Evolutionary conservation across 345 rosid species (phyloP).

Genomic region (Boechera stricta): DNA sequence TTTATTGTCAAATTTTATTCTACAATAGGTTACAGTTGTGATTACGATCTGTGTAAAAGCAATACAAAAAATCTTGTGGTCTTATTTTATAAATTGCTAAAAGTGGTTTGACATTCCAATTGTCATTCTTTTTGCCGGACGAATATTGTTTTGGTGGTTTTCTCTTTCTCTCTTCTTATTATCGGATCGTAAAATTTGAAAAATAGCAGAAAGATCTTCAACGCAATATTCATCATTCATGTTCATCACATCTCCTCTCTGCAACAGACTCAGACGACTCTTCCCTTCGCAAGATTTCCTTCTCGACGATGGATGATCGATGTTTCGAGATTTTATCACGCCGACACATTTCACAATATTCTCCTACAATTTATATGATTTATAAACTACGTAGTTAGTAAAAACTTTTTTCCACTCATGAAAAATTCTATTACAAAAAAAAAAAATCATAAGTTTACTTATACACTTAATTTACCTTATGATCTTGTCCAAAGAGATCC

Average conservation of each 20-base stretch:
- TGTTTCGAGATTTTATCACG: constrained; percentile 5
- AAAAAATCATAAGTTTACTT: neutral
- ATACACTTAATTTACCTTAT: neutral
- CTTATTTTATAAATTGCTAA: neutral
- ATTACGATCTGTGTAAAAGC: neutral
- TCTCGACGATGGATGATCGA: neutral
- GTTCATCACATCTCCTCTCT: constrained; percentile 3
- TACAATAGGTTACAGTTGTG: neutral
- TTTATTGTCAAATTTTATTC: too few species aligned
- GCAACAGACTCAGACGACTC: constrained; percentile 2
- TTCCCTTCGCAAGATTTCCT: neutral
- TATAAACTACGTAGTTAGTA: neutral
- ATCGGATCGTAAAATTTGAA: constrained; percentile 38
- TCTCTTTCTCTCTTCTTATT: constrained; percentile 54
- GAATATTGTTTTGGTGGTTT: neutral
- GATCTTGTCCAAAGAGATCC: constrained; percentile 28
- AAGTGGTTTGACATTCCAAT: neutral
- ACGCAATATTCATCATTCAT: constrained; percentile 39
- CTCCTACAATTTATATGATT: constrained; percentile 4
- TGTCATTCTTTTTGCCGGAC: constrained; percentile 28
- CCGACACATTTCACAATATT: constrained; percentile 9
- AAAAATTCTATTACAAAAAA: too few species aligned
- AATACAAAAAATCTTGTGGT: neutral
- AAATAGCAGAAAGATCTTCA: constrained; percentile 47
- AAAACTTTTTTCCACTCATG: too few species aligned